Conservation (phyloP, 352 stramenopile genomes). For the Globisporangium parvum region DNA sequence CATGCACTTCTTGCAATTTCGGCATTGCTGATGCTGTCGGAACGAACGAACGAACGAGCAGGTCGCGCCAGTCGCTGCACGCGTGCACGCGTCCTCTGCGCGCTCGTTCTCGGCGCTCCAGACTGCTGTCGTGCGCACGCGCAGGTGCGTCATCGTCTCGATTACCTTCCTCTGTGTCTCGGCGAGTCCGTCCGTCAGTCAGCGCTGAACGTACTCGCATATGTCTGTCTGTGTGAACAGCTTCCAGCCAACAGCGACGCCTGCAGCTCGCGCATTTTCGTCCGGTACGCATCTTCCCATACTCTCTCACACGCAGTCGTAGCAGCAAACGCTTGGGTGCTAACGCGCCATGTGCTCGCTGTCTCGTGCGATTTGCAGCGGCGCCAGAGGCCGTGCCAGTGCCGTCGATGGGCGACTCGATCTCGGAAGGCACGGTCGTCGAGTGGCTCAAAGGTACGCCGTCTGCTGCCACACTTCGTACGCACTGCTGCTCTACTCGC, state of each 20-base stretch:
- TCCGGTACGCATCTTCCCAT: constrained; percentile 19
- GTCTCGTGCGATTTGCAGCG: too few species aligned
- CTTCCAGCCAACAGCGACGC: constrained; percentile 12
- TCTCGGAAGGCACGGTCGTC: constrained; percentile 97
- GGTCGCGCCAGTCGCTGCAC: constrained; percentile 11
- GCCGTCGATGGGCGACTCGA: constrained; percentile 93
- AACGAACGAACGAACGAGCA: too few species aligned
- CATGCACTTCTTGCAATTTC: too few species aligned
- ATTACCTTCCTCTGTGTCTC: not conserved
- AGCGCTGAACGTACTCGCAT: not conserved
- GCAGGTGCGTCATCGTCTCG: constrained; percentile 1
- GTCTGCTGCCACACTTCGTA: too few species aligned
- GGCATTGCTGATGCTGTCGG: not conserved
- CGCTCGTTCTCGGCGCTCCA: constrained; percentile 24
- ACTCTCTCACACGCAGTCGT: too few species aligned
- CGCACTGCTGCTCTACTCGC: too few species aligned
- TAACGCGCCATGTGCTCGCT: too few species aligned
- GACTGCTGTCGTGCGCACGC: constrained; percentile 11
- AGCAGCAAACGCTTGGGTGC: too few species aligned
- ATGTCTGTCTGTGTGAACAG: constrained; percentile 6
- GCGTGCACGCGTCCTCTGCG: constrained; percentile 1
- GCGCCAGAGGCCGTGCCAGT: constrained; percentile 19
- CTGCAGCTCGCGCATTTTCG: constrained; percentile 27
- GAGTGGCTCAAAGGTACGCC: too few species aligned
- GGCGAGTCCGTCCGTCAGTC: not conserved